Conservation (phyloP, 1,284 basidiomycete species). For the Sporisorium scitamineum region DNA sequence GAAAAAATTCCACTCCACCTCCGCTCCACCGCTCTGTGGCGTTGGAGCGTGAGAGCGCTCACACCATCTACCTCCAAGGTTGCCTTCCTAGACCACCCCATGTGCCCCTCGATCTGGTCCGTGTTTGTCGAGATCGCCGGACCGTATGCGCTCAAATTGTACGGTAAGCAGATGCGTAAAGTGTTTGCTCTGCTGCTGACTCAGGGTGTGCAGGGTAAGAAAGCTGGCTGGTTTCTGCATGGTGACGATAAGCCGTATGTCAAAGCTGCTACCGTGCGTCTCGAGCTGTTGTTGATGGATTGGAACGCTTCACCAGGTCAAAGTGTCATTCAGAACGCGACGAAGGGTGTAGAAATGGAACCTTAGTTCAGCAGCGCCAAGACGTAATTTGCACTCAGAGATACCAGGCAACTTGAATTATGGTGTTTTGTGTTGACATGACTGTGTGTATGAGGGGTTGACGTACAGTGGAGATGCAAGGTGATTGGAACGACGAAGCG, state of each 20-base stretch:
- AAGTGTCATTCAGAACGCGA: conserved; percentile 26
- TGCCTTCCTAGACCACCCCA: conserved; percentile 51
- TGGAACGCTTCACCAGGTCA: conserved; percentile 46
- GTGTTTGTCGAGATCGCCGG: conserved; percentile 65
- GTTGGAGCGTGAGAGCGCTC: conserved; percentile 60
- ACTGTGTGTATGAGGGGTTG: neutral
- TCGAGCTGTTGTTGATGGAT: conserved; percentile 67
- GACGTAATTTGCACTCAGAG: neutral
- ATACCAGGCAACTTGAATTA: neutral
- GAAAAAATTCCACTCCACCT: conserved; percentile 40
- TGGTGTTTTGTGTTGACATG: too few species aligned
- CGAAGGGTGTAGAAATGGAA: conserved; percentile 48
- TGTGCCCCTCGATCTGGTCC: conserved; percentile 62
- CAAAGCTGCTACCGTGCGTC: conserved; percentile 57
- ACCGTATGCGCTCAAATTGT: conserved; percentile 32
- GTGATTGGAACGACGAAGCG: too few species aligned
- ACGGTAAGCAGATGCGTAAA: conserved; percentile 61
- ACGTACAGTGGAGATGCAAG: too few species aligned
- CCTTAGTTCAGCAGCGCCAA: conserved; percentile 9
- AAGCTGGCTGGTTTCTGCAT: conserved; percentile 48
- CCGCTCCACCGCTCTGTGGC: conserved; percentile 60
- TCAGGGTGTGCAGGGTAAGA: conserved; percentile 49
- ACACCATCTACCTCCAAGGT: conserved; percentile 47
- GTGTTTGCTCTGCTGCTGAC: conserved; percentile 52
- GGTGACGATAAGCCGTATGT: conserved; percentile 44